Evolutionary conservation across 495 filamentous ascomycete species (phyloP).

Genomic region (Aspergillus sclerotiicarbonarius): DNA sequence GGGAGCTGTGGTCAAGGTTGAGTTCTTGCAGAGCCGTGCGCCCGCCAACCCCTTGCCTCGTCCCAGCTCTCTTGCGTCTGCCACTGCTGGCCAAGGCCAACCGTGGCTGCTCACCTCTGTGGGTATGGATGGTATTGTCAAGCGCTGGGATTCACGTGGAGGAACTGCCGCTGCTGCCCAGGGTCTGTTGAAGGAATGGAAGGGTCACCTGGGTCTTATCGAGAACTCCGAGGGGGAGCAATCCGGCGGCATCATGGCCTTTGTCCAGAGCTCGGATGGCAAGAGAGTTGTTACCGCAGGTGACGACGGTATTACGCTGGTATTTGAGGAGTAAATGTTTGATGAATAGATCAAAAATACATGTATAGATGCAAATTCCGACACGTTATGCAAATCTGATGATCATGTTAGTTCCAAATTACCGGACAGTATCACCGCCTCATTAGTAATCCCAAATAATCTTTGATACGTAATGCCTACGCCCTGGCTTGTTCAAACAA

Average conservation of each 20-base stretch:
- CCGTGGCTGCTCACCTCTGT: conserved; percentile 72
- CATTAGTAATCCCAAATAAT: neutral
- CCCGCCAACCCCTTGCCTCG: conserved; percentile 22
- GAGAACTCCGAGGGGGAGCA: conserved; percentile 61
- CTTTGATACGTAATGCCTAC: neutral
- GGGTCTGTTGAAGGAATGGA: conserved; percentile 75
- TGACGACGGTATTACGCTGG: conserved; percentile 73
- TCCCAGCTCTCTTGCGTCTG: conserved; percentile 23
- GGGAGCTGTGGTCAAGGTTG: conserved; percentile 86
- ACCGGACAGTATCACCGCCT: neutral
- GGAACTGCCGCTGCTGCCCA: conserved; percentile 63
- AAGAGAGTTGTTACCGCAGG: conserved; percentile 78
- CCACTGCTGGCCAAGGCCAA: conserved; percentile 31
- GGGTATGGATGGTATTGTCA: conserved; percentile 83
- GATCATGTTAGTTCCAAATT: conserved; percentile 1
- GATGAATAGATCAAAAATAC: conserved; percentile 10
- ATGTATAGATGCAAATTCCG: conserved; percentile 1
- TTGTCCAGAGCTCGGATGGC: conserved; percentile 72
- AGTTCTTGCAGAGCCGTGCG: conserved; percentile 62
- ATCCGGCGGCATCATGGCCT: conserved; percentile 81
- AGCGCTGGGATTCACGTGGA: conserved; percentile 82
- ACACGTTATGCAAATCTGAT: conserved; percentile 1
- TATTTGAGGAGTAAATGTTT: conserved; percentile 56
- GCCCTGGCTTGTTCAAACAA: neutral
- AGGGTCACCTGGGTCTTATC: conserved; percentile 72